These are phyloP conservation scores for Trichoderma asperellum DNA, from an alignment of 2,329 filamentous ascomycete species.

Conservation along the genomic window DNA sequence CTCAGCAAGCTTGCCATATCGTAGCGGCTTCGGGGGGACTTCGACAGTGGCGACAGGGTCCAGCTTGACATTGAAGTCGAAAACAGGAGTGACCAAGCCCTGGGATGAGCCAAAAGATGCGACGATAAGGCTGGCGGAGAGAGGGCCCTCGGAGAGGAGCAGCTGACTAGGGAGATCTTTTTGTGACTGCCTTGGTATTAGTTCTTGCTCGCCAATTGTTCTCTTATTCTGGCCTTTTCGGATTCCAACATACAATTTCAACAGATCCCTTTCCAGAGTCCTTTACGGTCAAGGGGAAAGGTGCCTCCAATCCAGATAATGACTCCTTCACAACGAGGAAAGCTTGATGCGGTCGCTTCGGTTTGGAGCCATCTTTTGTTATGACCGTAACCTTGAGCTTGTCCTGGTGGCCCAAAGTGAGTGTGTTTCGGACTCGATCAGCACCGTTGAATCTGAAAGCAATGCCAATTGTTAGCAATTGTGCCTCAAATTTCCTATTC, in stretches of 20 bases:
- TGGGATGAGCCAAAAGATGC: constrained; percentile 80
- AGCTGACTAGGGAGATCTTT: constrained; percentile 89
- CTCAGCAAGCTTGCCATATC: constrained; percentile 82
- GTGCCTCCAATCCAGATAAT: constrained; percentile 80
- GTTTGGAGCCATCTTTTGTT: constrained; percentile 74
- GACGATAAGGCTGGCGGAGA: constrained; percentile 81
- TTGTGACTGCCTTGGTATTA: constrained; percentile 64
- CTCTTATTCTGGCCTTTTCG: not conserved
- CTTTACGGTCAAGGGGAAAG: constrained; percentile 82
- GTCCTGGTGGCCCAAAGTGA: constrained; percentile 70
- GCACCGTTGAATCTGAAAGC: constrained; percentile 59
- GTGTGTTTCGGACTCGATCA: constrained; percentile 62
- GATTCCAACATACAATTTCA: constrained; percentile 69
- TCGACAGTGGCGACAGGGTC: constrained; percentile 65
- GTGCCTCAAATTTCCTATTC: constrained; percentile 13
- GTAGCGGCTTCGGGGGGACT: constrained; percentile 67
- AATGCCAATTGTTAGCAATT: constrained; percentile 34
- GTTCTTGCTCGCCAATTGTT: constrained; percentile 26
- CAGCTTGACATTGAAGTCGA: constrained; percentile 69
- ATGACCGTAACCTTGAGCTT: constrained; percentile 82
- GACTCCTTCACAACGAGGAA: constrained; percentile 83
- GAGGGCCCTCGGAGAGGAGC: constrained; percentile 65
- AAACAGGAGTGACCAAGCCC: constrained; percentile 70
- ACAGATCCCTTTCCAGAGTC: constrained; percentile 85
- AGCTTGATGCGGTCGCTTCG: constrained; percentile 89